phyloP scores from a whole-genome alignment of 2,329 filamentous ascomycete genomes.

The Epicoccum sorghinum region DNA sequence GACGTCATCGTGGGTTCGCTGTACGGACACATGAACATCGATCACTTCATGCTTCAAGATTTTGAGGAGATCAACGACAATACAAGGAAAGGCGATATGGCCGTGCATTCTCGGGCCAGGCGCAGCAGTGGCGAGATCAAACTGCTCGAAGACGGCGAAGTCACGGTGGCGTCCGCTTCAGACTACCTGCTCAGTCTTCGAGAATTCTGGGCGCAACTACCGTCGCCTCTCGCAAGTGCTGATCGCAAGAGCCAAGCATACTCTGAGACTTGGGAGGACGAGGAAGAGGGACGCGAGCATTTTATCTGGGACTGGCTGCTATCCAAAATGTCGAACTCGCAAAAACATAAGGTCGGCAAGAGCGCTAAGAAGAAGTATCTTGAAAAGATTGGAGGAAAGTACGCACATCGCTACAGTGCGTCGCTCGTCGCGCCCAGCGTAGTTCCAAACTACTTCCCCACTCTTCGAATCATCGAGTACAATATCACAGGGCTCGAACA shows the following conservation, averaged over 20 bases:
- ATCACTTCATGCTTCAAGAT: conserved; percentile 94
- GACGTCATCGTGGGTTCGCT: conserved; percentile 82
- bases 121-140: conserved; percentile 50
- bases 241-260: conserved; percentile 19
- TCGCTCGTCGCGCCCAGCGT: conserved; percentile 84
- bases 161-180: conserved; percentile 70
- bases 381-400: conserved; percentile 76
- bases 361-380: conserved; percentile 63
- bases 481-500: conserved; percentile 81
- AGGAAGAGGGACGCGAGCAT: conserved; percentile 23
- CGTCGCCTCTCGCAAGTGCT: conserved; percentile 49
- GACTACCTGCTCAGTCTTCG: conserved; percentile 83
- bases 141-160: conserved; percentile 51
- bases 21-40: conserved; percentile 98
- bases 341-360: conserved; percentile 27
- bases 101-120: conserved; percentile 36
- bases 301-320: conserved; percentile 31
- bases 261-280: conserved; percentile 16
- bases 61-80: conserved; percentile 74
- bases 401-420: conserved; percentile 83
- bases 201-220: conserved; percentile 77
- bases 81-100: conserved; percentile 52
- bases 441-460: conserved; percentile 91
- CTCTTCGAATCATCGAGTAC: conserved; percentile 89
- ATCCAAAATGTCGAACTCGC: conserved; percentile 14